Conservation (phyloP, 768 basidiomycete species). For the Amanita exitialis region DNA sequence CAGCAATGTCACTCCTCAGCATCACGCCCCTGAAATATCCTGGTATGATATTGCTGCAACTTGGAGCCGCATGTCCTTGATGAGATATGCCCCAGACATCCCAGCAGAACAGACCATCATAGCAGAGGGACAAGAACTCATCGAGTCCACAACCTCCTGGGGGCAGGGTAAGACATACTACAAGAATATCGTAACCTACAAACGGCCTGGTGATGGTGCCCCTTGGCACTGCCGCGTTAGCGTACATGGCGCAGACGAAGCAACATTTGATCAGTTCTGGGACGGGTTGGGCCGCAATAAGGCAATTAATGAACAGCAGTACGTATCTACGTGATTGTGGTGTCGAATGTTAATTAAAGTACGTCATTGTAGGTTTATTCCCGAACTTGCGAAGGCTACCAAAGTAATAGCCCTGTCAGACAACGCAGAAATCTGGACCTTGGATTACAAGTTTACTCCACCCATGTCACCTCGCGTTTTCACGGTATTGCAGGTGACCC, state of each 20-base stretch:
- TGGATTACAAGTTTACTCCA: conserved; percentile 64
- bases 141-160: conserved; percentile 52
- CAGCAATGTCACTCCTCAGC: conserved; percentile 10
- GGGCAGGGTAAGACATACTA: conserved; percentile 56
- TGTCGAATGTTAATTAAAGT: neutral
- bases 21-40: conserved; percentile 18
- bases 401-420: conserved; percentile 54
- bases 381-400: conserved; percentile 51
- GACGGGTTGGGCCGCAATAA: conserved; percentile 56
- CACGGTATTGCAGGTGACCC: conserved; percentile 60
- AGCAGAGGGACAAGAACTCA: conserved; percentile 39
- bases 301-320: conserved; percentile 63
- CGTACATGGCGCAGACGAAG: conserved; percentile 54
- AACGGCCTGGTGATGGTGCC: conserved; percentile 43
- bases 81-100: conserved; percentile 30
- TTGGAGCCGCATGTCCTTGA: neutral
- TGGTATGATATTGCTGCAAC: conserved; percentile 11
- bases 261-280: conserved; percentile 70
- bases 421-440: conserved; percentile 57
- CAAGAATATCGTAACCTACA: conserved; percentile 49
- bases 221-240: conserved; percentile 64
- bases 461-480: conserved; percentile 68
- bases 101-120: conserved; percentile 52
- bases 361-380: conserved; percentile 48
- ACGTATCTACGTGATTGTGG: conserved; percentile 10